Evolutionary conservation across 768 basidiomycete species (phyloP).

Genomic region (Coprinopsis sp.): DNA sequence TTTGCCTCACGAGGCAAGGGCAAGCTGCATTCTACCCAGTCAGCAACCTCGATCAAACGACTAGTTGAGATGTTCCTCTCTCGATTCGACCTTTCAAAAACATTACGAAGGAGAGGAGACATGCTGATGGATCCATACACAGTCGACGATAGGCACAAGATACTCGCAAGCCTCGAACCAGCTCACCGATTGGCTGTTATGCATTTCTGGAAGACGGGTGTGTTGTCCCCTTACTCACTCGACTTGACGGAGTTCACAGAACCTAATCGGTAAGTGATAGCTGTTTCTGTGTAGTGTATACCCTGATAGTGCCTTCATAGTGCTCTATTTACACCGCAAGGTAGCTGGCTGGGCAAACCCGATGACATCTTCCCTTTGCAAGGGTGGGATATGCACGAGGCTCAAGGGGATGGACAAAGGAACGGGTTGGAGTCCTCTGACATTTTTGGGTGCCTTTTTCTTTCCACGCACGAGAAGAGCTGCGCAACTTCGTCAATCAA

Average conservation of each 20-base stretch:
- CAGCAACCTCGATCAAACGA: conserved; percentile 30
- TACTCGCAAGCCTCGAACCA: conserved; percentile 35
- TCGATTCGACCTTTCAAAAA: conserved; percentile 24
- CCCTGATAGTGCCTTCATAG: too few relatives aligned
- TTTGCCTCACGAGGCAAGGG: conserved; percentile 31
- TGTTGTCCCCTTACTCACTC: conserved; percentile 35
- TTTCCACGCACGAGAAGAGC: conserved; percentile 38
- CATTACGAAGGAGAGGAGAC: conserved; percentile 23
- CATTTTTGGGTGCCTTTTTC: conserved; percentile 39
- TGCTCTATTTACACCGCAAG: conserved; percentile 40
- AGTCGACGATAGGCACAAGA: conserved; percentile 38
- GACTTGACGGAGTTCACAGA: conserved; percentile 28
- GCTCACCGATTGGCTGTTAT: conserved; percentile 33
- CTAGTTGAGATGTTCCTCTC: conserved; percentile 36
- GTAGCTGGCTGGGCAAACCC: conserved; percentile 39
- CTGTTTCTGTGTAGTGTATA: too few relatives aligned
- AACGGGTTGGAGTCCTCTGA: conserved; percentile 32
- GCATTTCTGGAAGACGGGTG: conserved; percentile 36
- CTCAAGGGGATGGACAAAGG: conserved; percentile 33
- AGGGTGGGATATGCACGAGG: conserved; percentile 46
- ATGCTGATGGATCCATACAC: conserved; percentile 32
- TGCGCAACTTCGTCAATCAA: conserved; percentile 33
- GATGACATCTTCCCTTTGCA: conserved; percentile 41
- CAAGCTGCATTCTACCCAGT: conserved; percentile 33
- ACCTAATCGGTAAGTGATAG: conserved; percentile 34